Percentiles rank a stretch among this genome's conserved stretches.
phyloP scores from a whole-genome alignment of 495 filamentous ascomycete genomes.

The Aspergillus haitiensis region DNA sequence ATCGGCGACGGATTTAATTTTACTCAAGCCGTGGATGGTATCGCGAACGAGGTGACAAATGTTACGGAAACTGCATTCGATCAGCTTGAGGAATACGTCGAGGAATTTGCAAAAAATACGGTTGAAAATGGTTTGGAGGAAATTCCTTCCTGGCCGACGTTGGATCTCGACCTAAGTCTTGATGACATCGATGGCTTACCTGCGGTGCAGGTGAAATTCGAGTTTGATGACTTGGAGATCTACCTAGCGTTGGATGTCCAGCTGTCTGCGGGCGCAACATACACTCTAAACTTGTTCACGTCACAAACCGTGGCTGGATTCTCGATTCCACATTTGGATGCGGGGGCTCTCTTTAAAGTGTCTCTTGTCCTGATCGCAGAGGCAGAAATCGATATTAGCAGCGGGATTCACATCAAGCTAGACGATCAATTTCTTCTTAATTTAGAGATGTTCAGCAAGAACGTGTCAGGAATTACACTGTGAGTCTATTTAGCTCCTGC shows the following conservation, averaged over 20 bases:
- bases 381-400: constrained; percentile 9
- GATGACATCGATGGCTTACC: constrained; percentile 1
- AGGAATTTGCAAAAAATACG: constrained; percentile 1
- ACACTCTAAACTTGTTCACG: constrained; percentile 9
- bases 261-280: constrained; percentile 7
- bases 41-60: constrained; percentile 3
- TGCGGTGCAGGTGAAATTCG: neutral
- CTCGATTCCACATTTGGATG: neutral
- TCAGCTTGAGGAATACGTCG: neutral
- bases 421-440: neutral
- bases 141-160: constrained; percentile 5
- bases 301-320: neutral
- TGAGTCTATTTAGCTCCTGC: neutral
- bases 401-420: constrained; percentile 7
- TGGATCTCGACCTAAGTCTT: constrained; percentile 10
- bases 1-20: neutral
- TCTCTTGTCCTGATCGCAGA: constrained; percentile 2
- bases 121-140: neutral
- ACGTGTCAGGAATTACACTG: constrained; percentile 7
- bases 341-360: constrained; percentile 3
- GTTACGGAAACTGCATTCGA: neutral
- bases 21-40: constrained; percentile 1
- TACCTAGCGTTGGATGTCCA: constrained; percentile 5
- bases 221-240: constrained; percentile 7
- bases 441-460: constrained; percentile 5